Base-by-base conservation (phyloP, 2,329 filamentous ascomycete species). In the Pezicula rhizophila region DNA sequence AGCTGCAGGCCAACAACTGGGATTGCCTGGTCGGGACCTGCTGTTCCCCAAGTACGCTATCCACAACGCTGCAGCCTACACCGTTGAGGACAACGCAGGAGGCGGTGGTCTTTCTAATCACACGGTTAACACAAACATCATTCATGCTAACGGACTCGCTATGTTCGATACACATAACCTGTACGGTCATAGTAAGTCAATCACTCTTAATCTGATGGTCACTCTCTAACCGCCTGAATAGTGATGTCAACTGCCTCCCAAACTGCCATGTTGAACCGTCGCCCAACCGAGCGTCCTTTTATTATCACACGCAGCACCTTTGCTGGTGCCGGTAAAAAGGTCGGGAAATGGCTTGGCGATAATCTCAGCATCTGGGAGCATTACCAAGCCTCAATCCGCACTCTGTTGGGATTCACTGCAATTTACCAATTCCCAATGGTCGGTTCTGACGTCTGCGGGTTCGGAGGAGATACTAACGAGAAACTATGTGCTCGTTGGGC, bases 151-250 rank as follows among this genome's bases (percentile, higher is more conserved):
- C 50, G 85, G 85, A 1, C 69, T 82, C 34, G 71, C 74, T 17
- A 80, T 87, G 64, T 89, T 87, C 60, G 87, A 91, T 57, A 86
- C 82, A 0, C 87, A 91, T 64, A 90, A 90, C 57, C 66, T 90
- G 1, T 89, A 87, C 63, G 87, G 87, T 1, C 78, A 79, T 7
- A 82, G 68, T 70, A 62, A 63, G 69, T 63, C 12, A 31, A 40
- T 4, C 10, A 8, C 33, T n/a, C 31, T 8, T 12, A 23, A 23
- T 3, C 10, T 54, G 37, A 55, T 42, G n/a, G 8, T 38, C 37
- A n/a, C 31, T 28, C 17, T 54, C 49, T 55, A 45, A 50, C 43
- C 8, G 5, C 31, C 43, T 28, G 14, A 38, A 15, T 49, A 59
- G 75, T 88, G 81, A 91, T 90, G 86, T 85, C 82, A 1, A 67